Conservation (phyloP, 768 basidiomycete genomes). For the Trametes cinnabarina region DNA sequence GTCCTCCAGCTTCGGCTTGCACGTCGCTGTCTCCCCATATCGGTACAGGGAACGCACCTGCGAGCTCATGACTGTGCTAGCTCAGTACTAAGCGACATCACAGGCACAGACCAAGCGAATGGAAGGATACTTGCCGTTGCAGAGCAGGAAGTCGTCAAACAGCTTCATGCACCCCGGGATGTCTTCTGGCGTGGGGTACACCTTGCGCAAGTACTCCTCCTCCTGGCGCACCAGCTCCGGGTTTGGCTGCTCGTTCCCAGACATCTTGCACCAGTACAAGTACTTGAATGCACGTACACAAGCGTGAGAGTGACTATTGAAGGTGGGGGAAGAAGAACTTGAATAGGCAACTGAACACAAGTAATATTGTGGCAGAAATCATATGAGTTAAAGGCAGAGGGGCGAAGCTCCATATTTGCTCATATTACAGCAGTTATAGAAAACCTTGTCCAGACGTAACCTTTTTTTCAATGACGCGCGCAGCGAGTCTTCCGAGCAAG, state of each 20-base stretch:
- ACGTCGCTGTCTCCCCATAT: constrained; percentile 70
- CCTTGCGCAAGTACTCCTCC: constrained; percentile 55
- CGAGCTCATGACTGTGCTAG: constrained; percentile 63
- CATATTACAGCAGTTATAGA: no score
- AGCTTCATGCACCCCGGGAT: constrained; percentile 79
- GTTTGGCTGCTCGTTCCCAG: constrained; percentile 46
- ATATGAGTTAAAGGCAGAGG: no score
- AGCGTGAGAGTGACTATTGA: no score
- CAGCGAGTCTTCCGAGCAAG: no score
- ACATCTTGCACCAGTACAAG: neutral
- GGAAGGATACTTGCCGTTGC: constrained; percentile 50
- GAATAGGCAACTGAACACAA: no score
- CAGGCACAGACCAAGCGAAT: no score
- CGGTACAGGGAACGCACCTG: constrained; percentile 88
- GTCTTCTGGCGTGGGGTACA: constrained; percentile 76
- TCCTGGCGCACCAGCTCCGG: constrained; percentile 58
- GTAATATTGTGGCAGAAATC: no score
- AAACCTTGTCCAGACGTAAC: no score
- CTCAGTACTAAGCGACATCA: neutral
- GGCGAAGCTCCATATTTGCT: no score
- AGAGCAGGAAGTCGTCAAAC: constrained; percentile 69
- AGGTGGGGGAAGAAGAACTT: no score
- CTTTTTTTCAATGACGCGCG: no score
- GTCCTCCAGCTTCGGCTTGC: constrained; percentile 77
- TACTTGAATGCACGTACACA: neutral